Evolutionary conservation across 2,329 filamentous ascomycete species (phyloP).

Genomic region (Chaetomiaceae sp.): DNA sequence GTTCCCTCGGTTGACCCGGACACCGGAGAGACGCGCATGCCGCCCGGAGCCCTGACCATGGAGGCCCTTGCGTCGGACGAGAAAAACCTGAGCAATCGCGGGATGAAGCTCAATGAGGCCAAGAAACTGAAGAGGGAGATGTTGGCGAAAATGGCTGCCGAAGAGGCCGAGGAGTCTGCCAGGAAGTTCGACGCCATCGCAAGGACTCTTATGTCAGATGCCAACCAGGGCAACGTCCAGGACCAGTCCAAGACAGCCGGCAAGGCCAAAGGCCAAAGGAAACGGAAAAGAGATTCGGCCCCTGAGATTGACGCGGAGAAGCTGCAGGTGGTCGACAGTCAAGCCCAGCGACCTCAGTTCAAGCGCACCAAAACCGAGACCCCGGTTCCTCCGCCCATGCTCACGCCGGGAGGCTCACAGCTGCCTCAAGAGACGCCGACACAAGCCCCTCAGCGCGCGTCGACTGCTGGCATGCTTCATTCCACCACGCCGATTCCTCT

Average conservation of each 20-base stretch:
- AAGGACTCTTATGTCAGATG: slow-evolving; percentile 27
- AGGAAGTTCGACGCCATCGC: slow-evolving; percentile 32
- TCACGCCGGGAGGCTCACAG: slow-evolving; percentile 22
- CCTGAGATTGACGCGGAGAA: slow-evolving; percentile 30
- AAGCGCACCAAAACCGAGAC: slow-evolving; percentile 38
- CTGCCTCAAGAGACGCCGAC: slow-evolving; percentile 26
- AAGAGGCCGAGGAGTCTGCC: slow-evolving; percentile 48
- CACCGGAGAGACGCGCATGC: slow-evolving; percentile 49
- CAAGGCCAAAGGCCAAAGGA: slow-evolving; percentile 28
- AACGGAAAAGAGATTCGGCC: slow-evolving; percentile 35
- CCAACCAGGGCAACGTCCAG: slow-evolving; percentile 10
- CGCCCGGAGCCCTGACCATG: slow-evolving; percentile 56
- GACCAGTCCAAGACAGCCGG: slow-evolving; percentile 20
- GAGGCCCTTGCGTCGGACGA: slow-evolving; percentile 56
- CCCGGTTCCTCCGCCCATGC: slow-evolving; percentile 35
- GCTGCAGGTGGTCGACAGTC: slow-evolving; percentile 21
- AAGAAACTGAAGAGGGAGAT: slow-evolving; percentile 69
- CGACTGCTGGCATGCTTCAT: slow-evolving; percentile 21
- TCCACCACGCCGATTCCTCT: slow-evolving; percentile 36
- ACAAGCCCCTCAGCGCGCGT: slow-evolving; percentile 15
- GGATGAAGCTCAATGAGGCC: slow-evolving; percentile 74
- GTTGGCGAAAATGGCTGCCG: slow-evolving; percentile 56
- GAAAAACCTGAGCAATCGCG: slow-evolving; percentile 62
- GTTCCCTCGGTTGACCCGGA: slow-evolving; percentile 44
- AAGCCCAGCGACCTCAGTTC: slow-evolving; percentile 26